Base-by-base conservation (phyloP, 441 rosid species). In the Populus hybrid region DNA sequence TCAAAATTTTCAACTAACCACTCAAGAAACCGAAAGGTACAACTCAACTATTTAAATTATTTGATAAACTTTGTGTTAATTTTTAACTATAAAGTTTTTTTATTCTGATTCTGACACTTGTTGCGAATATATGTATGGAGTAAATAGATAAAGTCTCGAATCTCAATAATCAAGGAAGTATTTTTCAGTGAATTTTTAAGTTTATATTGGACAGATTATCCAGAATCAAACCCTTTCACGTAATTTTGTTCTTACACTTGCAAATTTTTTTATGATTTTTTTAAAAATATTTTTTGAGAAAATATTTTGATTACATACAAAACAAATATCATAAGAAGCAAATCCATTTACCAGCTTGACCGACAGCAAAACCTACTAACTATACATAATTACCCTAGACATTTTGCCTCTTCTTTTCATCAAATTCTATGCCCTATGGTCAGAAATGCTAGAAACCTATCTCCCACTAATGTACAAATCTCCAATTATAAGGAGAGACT, bases 401-500 rank as follows among this genome's bases (percentile, higher is more conserved):
- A 56, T 6, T 20, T 20, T 20, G 63, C 63, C 63, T 7, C 63
- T 6, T 56, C 20, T 56, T 56, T 56, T 20, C 9, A 56, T 18
- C 63, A 56, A 56, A 56, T 56, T 56, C 63, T 20, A 56, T 6
- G 9, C 63, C 63, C 23, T 56, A 56, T 7, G 23, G 23, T 20
- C 21, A 56, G 21, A 56, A 7, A 56, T 20, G 21, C 9, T 20
- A 20, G 63, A 6, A 20, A 2, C 63, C 63, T 2, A 20, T 56
- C 8, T 20, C 9, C 11, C 11, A 6, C 9, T 56, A 56, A 2
- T 20, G 7, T 20, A 56, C 14, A 31, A 23, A 31, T 29, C 50
- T 69, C 63, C n/a, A 21, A 64, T 38, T 64, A 64, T 36, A 68
- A 7, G 70, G 59, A 61, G 66, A 70, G 38, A 76, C 71, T 29